Percentiles rank a stretch among this genome's conserved stretches.
Conservation (phyloP, 768 basidiomycete species). For the Mycena alexandri region DNA sequence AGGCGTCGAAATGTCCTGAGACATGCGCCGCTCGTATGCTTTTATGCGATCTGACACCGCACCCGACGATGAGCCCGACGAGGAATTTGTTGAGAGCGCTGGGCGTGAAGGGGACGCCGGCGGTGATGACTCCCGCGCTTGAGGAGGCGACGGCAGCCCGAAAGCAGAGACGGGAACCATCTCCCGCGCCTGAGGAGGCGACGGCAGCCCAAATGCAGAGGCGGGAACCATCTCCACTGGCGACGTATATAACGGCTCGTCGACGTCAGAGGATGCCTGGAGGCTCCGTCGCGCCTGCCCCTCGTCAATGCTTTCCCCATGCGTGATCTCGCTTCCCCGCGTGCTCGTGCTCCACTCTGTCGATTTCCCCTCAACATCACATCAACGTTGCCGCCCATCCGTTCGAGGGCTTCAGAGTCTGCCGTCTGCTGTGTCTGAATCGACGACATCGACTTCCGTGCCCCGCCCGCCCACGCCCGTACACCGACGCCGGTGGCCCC, state of each 20-base stretch:
- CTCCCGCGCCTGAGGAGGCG: constrained; percentile 16
- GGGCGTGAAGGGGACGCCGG: constrained; percentile 17
- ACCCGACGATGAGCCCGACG: constrained; percentile 38
- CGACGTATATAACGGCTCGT: constrained; percentile 45
- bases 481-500: constrained; percentile 8
- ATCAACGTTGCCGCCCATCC: constrained; percentile 75
- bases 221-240: constrained; percentile 48
- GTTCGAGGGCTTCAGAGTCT: constrained; percentile 76
- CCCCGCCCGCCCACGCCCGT: constrained; percentile 39
- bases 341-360: constrained; percentile 41
- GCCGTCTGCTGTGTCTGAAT: constrained; percentile 70
- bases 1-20: constrained; percentile 56
- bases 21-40: constrained; percentile 70
- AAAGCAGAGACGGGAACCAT: too few relatives aligned
- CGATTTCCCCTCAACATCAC: constrained; percentile 68
- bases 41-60: constrained; percentile 66
- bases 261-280: constrained; percentile 23
- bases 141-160: constrained; percentile 19
- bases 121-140: constrained; percentile 10
- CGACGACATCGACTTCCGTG: constrained; percentile 68
- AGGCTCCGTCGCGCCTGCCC: constrained; percentile 26
- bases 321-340: constrained; percentile 45
- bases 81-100: constrained; percentile 24
- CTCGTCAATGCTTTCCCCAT: constrained; percentile 31
- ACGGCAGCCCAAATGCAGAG: constrained; percentile 26